phyloP scores from a whole-genome alignment of 75 land plant species.

The Larix kaempferi region DNA sequence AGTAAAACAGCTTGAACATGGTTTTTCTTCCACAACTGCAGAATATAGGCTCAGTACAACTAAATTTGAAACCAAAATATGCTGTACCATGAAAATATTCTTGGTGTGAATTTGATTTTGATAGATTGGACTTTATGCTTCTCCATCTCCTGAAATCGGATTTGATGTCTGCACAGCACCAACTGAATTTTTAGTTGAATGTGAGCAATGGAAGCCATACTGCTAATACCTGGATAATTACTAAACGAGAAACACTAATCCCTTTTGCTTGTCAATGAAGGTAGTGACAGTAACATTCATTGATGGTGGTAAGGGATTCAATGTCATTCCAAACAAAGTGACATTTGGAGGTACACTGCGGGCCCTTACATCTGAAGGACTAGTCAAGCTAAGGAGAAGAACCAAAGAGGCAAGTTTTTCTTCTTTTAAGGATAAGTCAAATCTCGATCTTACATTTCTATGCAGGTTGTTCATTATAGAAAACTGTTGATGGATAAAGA shows the following conservation, averaged over 20 bases:
- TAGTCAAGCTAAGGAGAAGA: constrained; percentile 41
- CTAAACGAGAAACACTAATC: not conserved
- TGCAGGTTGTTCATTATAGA: too few species aligned
- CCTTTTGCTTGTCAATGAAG: constrained; percentile 19
- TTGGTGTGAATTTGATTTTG: too few species aligned
- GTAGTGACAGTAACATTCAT: constrained; percentile 72
- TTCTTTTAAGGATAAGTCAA: not conserved
- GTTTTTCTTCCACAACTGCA: too few species aligned
- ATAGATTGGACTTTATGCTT: too few species aligned
- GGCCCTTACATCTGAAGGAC: constrained; percentile 50
- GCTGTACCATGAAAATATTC: too few species aligned
- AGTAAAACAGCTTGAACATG: too few species aligned
- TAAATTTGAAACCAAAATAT: too few species aligned
- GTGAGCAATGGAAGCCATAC: not conserved
- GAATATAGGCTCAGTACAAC: too few species aligned
- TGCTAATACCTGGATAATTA: not conserved
- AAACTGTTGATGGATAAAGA: not conserved
- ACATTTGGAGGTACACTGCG: constrained; percentile 74
- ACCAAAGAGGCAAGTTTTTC: constrained; percentile 47
- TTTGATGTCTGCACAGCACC: too few species aligned
- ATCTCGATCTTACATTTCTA: too few species aligned
- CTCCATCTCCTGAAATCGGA: too few species aligned
- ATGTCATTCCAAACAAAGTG: constrained; percentile 54
- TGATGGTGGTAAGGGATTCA: constrained; percentile 39
- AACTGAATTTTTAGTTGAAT: not conserved